Conservation (phyloP, 2,329 filamentous ascomycete genomes). For the Teratosphaeriaceae sp. region DNA sequence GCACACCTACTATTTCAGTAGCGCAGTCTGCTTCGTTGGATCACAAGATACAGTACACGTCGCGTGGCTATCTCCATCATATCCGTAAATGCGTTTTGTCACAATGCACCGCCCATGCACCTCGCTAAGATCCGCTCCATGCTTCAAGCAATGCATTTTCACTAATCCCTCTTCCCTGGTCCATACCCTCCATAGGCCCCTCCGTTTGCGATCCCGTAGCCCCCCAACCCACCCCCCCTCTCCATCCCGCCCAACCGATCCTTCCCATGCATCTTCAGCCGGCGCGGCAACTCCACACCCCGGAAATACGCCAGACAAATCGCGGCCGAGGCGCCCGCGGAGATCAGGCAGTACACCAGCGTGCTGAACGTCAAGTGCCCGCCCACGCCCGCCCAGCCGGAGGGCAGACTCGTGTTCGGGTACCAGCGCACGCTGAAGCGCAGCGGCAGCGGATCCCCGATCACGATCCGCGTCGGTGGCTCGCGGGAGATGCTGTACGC, state of each 20-base stretch:
- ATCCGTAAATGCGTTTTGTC: too few species aligned
- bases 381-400: slow-evolving; percentile 46
- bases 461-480: slow-evolving; percentile 61
- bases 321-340: slow-evolving; percentile 41
- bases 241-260: slow-evolving; percentile 41
- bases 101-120: too few species aligned
- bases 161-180: slow-evolving; percentile 38
- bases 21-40: too few species aligned
- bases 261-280: slow-evolving; percentile 51
- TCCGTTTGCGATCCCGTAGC: slow-evolving; percentile 36
- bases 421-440: slow-evolving; percentile 83
- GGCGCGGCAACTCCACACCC: slow-evolving; percentile 45
- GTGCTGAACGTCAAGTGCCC: slow-evolving; percentile 46
- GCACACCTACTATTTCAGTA: too few species aligned
- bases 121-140: slow-evolving; percentile 2
- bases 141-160: background rate
- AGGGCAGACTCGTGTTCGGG: slow-evolving; percentile 62
- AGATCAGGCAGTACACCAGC: slow-evolving; percentile 43
- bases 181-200: slow-evolving; percentile 26
- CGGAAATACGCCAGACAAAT: slow-evolving; percentile 50
- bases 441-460: slow-evolving; percentile 77
- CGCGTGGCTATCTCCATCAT: too few species aligned
- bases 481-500: slow-evolving; percentile 69
- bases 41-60: too few species aligned
- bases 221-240: slow-evolving; percentile 32